A percentile compares a stretch with the other conserved stretches of the same genome.
Conservation (phyloP, 805 yeast genomes). For the Schizosaccharomyces lindneri region DNA sequence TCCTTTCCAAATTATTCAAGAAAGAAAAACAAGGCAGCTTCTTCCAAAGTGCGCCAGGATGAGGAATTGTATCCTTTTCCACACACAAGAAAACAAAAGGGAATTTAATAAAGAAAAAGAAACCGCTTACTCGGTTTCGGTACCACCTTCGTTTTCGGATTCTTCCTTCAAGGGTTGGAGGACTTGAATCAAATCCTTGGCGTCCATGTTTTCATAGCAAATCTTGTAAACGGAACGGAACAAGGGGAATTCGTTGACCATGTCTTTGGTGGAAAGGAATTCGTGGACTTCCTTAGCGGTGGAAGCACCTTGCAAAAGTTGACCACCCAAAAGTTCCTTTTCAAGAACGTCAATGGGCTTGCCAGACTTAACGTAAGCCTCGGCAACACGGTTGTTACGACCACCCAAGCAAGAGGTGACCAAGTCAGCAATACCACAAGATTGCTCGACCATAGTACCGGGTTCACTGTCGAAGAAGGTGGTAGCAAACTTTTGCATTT, state of each 20-base stretch:
- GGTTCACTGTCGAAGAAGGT: constrained; percentile 46
- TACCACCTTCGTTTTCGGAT: background rate
- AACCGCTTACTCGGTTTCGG: background rate
- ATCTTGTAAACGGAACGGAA: constrained; percentile 61
- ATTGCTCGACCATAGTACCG: constrained; percentile 71
- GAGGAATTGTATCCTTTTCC: background rate
- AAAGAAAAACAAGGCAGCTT: no score
- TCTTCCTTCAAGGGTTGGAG: background rate
- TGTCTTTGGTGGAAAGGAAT: constrained; percentile 30
- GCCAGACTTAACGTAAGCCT: constrained; percentile 24
- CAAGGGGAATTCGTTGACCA: constrained; percentile 53
- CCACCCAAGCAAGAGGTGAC: constrained; percentile 97
- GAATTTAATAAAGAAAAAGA: background rate
- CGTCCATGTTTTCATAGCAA: constrained; percentile 46
- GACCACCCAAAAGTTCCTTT: constrained; percentile 70
- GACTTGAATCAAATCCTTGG: constrained; percentile 11
- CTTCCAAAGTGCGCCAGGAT: no score
- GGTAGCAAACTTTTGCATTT: constrained; percentile 66
- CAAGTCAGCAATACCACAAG: constrained; percentile 94
- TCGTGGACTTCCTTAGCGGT: constrained; percentile 83
- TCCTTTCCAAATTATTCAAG: no score
- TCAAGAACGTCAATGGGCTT: constrained; percentile 63
- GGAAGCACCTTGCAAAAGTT: constrained; percentile 84
- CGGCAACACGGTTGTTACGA: constrained; percentile 61
- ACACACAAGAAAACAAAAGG: background rate